Evolutionary conservation across 2,329 filamentous ascomycete species (phyloP).

Genomic region (Apiospora rasikravindrae): DNA sequence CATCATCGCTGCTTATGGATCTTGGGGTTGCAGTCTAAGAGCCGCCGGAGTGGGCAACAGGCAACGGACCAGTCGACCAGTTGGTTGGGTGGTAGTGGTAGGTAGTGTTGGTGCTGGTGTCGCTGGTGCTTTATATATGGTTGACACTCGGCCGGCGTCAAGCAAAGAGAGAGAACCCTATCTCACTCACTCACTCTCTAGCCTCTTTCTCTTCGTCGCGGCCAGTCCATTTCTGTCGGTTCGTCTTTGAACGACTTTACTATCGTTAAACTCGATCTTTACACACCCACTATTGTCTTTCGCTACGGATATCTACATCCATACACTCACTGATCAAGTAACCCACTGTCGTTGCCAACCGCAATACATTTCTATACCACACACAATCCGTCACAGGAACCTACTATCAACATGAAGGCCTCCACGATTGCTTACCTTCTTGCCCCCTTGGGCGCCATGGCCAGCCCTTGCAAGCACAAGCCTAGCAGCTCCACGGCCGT

Average conservation of each 20-base stretch:
- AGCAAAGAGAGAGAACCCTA: background rate
- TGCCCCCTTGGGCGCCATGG: conserved; percentile 28
- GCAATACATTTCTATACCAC: background rate
- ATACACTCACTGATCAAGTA: background rate
- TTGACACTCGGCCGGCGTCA: background rate
- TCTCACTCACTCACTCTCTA: background rate
- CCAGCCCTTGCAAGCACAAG: conserved; percentile 25
- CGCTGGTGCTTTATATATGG: background rate
- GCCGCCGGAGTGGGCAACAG: background rate
- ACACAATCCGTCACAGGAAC: background rate
- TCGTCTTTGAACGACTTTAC: conserved; percentile 7
- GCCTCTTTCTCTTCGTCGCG: background rate
- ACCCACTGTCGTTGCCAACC: background rate
- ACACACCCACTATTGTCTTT: background rate
- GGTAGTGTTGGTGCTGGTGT: no score
- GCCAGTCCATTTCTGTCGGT: conserved; percentile 9
- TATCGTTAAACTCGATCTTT: conserved; percentile 7
- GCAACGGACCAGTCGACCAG: background rate
- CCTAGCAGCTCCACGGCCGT: conserved; percentile 19
- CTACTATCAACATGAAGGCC: conserved; percentile 26
- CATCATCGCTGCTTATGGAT: background rate
- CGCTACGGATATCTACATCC: background rate
- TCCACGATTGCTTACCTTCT: conserved; percentile 28
- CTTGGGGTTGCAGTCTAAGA: background rate
- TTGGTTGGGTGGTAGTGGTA: background rate